phyloP scores from a whole-genome alignment of 164 flowering plant genomes.

The Cinnamomum chago region DNA sequence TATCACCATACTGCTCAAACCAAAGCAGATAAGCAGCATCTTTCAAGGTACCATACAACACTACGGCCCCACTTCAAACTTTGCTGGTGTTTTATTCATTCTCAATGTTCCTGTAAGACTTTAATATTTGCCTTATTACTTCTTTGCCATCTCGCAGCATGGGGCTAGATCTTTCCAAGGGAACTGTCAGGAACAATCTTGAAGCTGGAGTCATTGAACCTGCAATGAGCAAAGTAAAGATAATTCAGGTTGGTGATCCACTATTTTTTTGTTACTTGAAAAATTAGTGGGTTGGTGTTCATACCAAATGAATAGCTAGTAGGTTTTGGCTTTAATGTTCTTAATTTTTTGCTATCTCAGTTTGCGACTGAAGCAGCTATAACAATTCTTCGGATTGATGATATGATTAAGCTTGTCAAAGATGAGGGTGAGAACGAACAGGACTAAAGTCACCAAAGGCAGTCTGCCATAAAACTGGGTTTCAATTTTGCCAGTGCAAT shows the following conservation, averaged over 20 bases:
- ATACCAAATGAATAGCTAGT: too few relatives aligned
- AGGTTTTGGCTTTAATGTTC: background rate
- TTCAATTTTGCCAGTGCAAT: background rate
- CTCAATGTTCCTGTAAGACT: background rate
- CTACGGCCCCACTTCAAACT: background rate
- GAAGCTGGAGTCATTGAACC: conserved; percentile 99
- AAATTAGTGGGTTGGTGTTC: too few relatives aligned
- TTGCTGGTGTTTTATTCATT: background rate
- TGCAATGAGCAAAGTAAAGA: conserved; percentile 99
- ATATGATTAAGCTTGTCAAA: conserved; percentile 89
- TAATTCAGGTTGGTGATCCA: conserved; percentile 61
- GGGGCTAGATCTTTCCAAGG: conserved; percentile 87
- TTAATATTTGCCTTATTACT: background rate
- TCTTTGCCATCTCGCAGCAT: conserved; percentile 48
- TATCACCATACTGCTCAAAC: conserved; percentile 96
- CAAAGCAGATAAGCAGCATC: conserved; percentile 84
- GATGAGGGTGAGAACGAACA: conserved; percentile 61
- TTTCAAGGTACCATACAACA: conserved; percentile 57
- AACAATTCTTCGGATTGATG: conserved; percentile 95
- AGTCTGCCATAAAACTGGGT: background rate
- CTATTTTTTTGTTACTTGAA: too few relatives aligned
- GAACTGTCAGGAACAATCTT: conserved; percentile 73
- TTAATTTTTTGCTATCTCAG: conserved; percentile 24
- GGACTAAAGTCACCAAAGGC: background rate
- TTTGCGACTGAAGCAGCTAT: conserved; percentile 99